These are phyloP conservation scores for Peniophora sp. DNA, from an alignment of 1,284 basidiomycete genomes.

Conservation along the genomic window DNA sequence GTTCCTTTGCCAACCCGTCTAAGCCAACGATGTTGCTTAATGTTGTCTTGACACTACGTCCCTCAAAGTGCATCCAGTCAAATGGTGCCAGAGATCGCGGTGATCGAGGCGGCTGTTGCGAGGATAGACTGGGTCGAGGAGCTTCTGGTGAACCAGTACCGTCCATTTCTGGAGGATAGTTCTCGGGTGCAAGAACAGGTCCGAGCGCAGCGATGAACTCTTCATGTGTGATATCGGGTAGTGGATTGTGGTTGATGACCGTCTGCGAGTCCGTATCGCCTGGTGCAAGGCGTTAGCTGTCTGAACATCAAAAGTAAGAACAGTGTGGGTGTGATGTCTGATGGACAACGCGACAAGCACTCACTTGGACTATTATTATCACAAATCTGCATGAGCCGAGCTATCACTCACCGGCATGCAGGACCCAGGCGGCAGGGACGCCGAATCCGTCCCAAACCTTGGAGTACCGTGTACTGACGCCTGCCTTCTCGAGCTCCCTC, in stretches of 20 bases:
- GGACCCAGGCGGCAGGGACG: conserved; percentile 74
- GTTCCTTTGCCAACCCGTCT: conserved; percentile 69
- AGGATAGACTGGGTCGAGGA: conserved; percentile 11
- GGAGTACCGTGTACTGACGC: conserved; percentile 64
- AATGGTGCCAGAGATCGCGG: conserved; percentile 56
- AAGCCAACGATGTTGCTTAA: conserved; percentile 67
- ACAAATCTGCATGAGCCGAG: neutral
- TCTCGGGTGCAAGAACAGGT: conserved; percentile 70
- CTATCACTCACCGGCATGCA: conserved; percentile 50
- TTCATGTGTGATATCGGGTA: conserved; percentile 77
- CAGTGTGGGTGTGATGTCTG: neutral
- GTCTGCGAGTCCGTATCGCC: conserved; percentile 54
- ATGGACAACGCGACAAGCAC: neutral
- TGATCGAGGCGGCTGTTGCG: conserved; percentile 24
- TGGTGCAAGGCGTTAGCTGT: conserved; percentile 15
- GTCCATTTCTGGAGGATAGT: conserved; percentile 38
- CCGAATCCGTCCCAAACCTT: conserved; percentile 63
- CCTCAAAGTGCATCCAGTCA: conserved; percentile 80
- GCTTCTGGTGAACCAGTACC: conserved; percentile 18
- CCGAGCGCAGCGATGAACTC: conserved; percentile 73
- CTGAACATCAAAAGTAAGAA: neutral
- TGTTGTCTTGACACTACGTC: conserved; percentile 66
- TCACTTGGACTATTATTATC: too few relatives aligned
- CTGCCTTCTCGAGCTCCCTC: conserved; percentile 55
- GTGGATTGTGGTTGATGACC: conserved; percentile 76